Evolutionary conservation across 768 basidiomycete species (phyloP), one percentile per base, ranked within the genome.

Genomic region (Termitomyces sp.): DNA sequence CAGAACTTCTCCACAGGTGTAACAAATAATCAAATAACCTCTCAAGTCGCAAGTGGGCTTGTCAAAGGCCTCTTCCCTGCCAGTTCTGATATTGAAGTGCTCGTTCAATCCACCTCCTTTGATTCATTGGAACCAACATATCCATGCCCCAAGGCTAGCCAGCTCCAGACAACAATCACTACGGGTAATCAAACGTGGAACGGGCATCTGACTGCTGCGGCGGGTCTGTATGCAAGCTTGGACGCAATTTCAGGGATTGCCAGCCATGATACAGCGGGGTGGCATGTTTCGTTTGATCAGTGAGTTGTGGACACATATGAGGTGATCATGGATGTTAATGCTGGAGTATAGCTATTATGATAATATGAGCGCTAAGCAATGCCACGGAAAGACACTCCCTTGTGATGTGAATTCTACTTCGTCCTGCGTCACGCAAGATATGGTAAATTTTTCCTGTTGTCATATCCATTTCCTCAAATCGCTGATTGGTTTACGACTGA

Each of bases 241-340:
- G 79, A 81, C 60, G 63, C 62, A 1, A 71, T 81, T 5, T 78
- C 77, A 0, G 79, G 80, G 6, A 78, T 74, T 40, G 61, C 68
- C 3, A 62, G 59, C 5, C 56, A 67, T 1, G 79, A 82, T 65
- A 68, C 61, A 11, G 75, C 63, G 2, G 79, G 79, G 3, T 82
- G 80, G 80, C 80, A 82, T 64, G 57, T 63, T 18, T 78, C 75
- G 41, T 79, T 81, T 60, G 79, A 81, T 62, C 79, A 81, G 79
- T 80, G 46, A 52, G 76, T 68, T 16, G 7, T 10, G 9, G n/a
- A n/a, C 40, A 20, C 3, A 20, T 41, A 20, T 20, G 8, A 5
- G 3, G 20, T 41, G 40, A 20, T 41, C 18, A 20, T 41, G 8
- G 3, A 8, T 41, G 20, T 9, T 38, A 7, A 47, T 20, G 18